phyloP scores from a whole-genome alignment of 2,329 filamentous ascomycete species.

The Aspergillus sergii region DNA sequence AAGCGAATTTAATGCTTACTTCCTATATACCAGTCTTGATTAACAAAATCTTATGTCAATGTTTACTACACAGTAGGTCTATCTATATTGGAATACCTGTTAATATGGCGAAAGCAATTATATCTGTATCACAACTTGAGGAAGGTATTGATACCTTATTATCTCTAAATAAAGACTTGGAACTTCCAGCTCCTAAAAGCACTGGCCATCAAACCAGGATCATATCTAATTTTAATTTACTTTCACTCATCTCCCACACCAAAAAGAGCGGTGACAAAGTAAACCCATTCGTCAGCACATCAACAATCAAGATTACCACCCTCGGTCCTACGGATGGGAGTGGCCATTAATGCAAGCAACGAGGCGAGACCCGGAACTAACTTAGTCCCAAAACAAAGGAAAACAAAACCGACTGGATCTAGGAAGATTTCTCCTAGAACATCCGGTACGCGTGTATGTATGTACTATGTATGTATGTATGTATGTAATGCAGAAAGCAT shows the following conservation, averaged over 20 bases:
- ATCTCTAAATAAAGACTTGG: too few species aligned
- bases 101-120: conserved; percentile 49
- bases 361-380: neutral
- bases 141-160: too few species aligned
- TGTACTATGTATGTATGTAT: neutral
- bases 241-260: too few species aligned
- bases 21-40: neutral
- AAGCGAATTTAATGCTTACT: conserved; percentile 27
- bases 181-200: too few species aligned
- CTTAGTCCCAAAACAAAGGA: neutral
- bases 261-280: neutral
- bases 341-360: neutral
- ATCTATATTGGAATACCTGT: conserved; percentile 59
- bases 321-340: neutral
- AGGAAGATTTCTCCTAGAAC: neutral
- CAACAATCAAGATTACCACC: neutral
- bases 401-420: neutral
- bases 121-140: conserved; percentile 16
- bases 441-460: neutral
- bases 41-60: neutral
- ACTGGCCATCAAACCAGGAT: too few species aligned
- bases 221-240: too few species aligned
- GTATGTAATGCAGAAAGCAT: neutral
- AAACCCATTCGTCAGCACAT: neutral
- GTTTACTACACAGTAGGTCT: conserved; percentile 41